These are phyloP conservation scores for Iris pallida DNA, from an alignment of 116 monocot species.

Conservation along the genomic window DNA sequence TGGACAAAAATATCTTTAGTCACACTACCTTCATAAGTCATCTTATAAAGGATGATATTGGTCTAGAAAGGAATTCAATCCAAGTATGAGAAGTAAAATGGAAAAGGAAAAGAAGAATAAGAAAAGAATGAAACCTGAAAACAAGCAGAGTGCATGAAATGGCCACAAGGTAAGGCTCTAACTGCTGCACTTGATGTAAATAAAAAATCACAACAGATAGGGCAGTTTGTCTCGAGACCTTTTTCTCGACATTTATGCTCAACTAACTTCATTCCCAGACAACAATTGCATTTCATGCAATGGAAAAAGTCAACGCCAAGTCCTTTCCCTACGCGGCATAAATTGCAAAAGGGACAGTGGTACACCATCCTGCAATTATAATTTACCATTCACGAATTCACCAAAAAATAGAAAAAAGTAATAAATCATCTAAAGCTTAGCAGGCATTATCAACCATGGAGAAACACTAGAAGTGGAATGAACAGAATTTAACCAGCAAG, in stretches of 20 bases:
- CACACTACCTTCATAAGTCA: neutral
- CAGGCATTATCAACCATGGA: no score
- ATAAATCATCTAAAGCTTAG: no score
- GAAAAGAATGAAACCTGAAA: conserved; percentile 67
- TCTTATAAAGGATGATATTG: no score
- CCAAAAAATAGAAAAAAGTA: no score
- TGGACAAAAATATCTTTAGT: conserved; percentile 1
- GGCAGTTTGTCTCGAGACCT: conserved; percentile 87
- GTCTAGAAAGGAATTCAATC: no score
- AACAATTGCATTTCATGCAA: conserved; percentile 99
- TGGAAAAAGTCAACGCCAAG: conserved; percentile 97
- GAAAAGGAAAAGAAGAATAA: no score
- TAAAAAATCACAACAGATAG: no score
- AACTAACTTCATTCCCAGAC: conserved; percentile 84
- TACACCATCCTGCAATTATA: conserved; percentile 65
- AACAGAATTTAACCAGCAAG: no score
- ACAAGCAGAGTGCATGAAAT: conserved; percentile 99
- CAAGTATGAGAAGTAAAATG: no score
- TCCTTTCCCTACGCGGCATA: conserved; percentile 96
- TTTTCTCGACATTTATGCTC: conserved; percentile 98
- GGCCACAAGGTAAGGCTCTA: no score
- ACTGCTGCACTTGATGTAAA: no score
- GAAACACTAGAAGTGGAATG: no score
- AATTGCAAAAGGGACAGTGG: conserved; percentile 98
- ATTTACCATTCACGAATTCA: neutral